Percentiles rank a stretch among this genome's conserved stretches.
Evolutionary conservation across 1,284 basidiomycete species (phyloP).

Genomic region (Heterobasidion annosum): DNA sequence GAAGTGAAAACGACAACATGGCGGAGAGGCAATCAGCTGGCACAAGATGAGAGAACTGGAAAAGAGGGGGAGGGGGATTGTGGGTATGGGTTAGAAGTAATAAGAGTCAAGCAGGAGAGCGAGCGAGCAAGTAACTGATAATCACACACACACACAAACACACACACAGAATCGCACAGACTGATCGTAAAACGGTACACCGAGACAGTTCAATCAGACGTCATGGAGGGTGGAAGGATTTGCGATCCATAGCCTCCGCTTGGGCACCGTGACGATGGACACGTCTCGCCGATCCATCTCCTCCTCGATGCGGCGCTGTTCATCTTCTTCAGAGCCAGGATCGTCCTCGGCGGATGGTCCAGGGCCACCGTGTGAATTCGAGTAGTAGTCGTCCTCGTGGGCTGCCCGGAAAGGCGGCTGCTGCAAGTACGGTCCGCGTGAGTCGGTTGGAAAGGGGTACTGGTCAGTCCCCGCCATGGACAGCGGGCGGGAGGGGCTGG

Average conservation of each 20-base stretch:
- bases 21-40: background rate
- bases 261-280: conserved; percentile 72
- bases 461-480: conserved; percentile 33
- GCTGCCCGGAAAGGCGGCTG: conserved; percentile 48
- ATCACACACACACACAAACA: conserved; percentile 9
- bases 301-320: conserved; percentile 67
- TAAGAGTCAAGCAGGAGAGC: background rate
- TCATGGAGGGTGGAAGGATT: conserved; percentile 36
- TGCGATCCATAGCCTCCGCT: conserved; percentile 59
- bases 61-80: conserved; percentile 1
- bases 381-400: conserved; percentile 33
- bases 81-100: background rate
- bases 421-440: conserved; percentile 50
- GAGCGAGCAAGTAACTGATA: conserved; percentile 5
- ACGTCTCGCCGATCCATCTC: conserved; percentile 74
- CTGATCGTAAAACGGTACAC: too few species aligned
- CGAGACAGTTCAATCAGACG: too few species aligned
- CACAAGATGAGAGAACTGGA: background rate
- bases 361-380: conserved; percentile 19
- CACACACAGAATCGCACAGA: too few species aligned
- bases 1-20: background rate
- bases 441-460: conserved; percentile 35
- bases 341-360: conserved; percentile 37
- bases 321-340: conserved; percentile 60
- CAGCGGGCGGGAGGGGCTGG: conserved; percentile 23